Base-by-base conservation (phyloP, 2,329 filamentous ascomycete genomes). In the Xylaria sp. region DNA sequence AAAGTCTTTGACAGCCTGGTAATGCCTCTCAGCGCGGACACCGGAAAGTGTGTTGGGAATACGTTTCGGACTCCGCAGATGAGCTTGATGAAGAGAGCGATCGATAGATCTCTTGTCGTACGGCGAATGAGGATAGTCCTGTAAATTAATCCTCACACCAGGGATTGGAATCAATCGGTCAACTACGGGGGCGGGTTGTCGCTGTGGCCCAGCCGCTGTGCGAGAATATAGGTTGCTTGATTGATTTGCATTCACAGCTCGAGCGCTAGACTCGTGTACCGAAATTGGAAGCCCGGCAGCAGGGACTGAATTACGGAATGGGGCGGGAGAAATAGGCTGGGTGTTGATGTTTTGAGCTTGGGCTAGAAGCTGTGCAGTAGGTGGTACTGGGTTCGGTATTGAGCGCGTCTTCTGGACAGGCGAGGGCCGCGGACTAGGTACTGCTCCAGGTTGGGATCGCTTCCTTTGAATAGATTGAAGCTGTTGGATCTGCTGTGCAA, bases 1-100 rank as follows among this genome's bases (percentile, higher is more conserved):
- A 65, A 90, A 87, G 0, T 77, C 79, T 69, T 84, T 84, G 20
- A 92, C 80, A 58, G 84, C 86, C 70, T 91, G 88, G 74, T 91
- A 92, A 61, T 87, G 80, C 5, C 81, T 81, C 69, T 81, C 80
- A 7, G 64, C 60, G 9, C 66, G 54, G 1, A 46, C 10, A 5
- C 28, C n/a, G 6, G 65, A 66, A n/a, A 70, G 15, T 10, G 70
- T 64, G 44, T 73, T 75, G 3, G 81, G 77, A n/a, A 81, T 74
- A 58, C 85, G 81, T 48, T 77, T 80, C 2, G 87, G 87, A 69
- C 86, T 89, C 23, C 84, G 81, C 15, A 83, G 73, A 39, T 80
- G 75, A n/a, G 81, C 79, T 66, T 87, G 81, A 61, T 88, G 85
- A 15, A 88, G 78, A 5, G 84, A 79, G 68, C 79, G 80, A 50